A percentile compares a stretch with the other conserved stretches of the same genome.
phyloP scores from a whole-genome alignment of 768 basidiomycete genomes.

The Neoboletus brunneissimus region DNA sequence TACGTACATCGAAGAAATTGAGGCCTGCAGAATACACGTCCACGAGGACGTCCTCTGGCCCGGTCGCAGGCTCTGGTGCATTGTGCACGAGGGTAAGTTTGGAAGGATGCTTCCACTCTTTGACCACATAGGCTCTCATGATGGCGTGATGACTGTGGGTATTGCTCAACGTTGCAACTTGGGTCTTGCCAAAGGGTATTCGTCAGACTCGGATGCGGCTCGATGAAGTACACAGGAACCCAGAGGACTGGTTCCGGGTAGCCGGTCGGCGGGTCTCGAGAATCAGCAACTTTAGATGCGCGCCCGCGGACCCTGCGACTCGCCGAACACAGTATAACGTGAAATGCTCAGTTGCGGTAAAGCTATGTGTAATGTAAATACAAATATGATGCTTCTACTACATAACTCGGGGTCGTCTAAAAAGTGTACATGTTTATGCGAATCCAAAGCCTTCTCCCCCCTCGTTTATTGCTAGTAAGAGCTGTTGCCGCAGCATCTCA shows the following conservation, averaged over 20 bases:
- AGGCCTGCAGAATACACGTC: slow-evolving; percentile 74
- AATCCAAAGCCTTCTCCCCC: slow-evolving; percentile 96
- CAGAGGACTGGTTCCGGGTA: neutral
- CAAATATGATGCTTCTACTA: slow-evolving; percentile 37
- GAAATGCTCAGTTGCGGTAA: slow-evolving; percentile 3
- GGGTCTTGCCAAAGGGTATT: neutral
- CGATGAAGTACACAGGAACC: neutral
- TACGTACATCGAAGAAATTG: slow-evolving; percentile 71
- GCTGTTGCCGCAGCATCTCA: slow-evolving; percentile 89
- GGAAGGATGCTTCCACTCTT: slow-evolving; percentile 66
- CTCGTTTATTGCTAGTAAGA: slow-evolving; percentile 91
- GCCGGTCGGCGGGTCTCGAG: neutral
- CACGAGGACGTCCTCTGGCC: slow-evolving; percentile 58
- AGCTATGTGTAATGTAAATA: slow-evolving; percentile 30
- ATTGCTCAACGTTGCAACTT: neutral
- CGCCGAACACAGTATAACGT: neutral
- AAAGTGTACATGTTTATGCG: slow-evolving; percentile 35
- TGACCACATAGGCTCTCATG: slow-evolving; percentile 81
- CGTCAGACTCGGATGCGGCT: neutral
- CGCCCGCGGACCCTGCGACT: too few relatives aligned
- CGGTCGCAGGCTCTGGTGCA: slow-evolving; percentile 54
- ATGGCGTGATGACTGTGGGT: slow-evolving; percentile 37
- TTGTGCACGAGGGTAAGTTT: slow-evolving; percentile 52
- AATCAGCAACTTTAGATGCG: neutral
- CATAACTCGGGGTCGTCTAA: slow-evolving; percentile 17